phyloP scores from a whole-genome alignment of 2,329 filamentous ascomycete species.

The Tolypocladium sp. region DNA sequence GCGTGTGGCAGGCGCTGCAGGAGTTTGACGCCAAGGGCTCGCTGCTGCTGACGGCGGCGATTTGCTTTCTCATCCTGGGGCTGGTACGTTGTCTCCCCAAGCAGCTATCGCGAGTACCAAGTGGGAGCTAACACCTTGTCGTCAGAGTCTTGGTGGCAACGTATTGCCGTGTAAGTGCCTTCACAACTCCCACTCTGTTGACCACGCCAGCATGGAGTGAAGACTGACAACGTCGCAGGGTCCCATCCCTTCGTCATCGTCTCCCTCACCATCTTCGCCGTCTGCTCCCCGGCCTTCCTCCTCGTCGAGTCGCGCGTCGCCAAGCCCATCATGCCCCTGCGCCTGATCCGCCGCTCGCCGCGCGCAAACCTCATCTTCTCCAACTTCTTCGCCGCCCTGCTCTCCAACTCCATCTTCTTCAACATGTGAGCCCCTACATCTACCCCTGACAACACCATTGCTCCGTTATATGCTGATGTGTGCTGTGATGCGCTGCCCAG shows the following conservation, averaged over 20 bases:
- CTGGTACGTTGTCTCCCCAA: slow-evolving; percentile 30
- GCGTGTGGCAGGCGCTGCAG: slow-evolving; percentile 37
- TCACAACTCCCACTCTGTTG: neutral
- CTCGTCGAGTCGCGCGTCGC: slow-evolving; percentile 39
- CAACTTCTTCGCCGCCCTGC: slow-evolving; percentile 41
- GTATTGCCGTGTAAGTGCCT: slow-evolving; percentile 42
- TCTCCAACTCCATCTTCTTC: slow-evolving; percentile 48
- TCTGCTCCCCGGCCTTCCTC: slow-evolving; percentile 42
- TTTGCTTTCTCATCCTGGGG: slow-evolving; percentile 50
- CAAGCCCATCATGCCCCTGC: slow-evolving; percentile 52
- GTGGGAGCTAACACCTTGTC: neutral
- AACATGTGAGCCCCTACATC: slow-evolving; percentile 35
- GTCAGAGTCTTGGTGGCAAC: slow-evolving; percentile 53
- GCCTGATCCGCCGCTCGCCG: slow-evolving; percentile 39
- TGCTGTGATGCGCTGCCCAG: slow-evolving; percentile 27
- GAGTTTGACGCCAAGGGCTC: slow-evolving; percentile 51
- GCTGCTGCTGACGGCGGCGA: slow-evolving; percentile 38
- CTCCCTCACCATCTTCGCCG: slow-evolving; percentile 37
- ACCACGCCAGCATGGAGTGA: neutral
- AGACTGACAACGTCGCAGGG: slow-evolving; percentile 25
- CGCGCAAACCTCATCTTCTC: slow-evolving; percentile 48
- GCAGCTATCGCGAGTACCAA: neutral
- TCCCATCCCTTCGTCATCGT: slow-evolving; percentile 47
- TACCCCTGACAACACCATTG: too few relatives aligned
- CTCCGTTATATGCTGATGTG: neutral